Evolutionary conservation across 306 rosid species (phyloP).

Genomic region (Pueraria montana): DNA sequence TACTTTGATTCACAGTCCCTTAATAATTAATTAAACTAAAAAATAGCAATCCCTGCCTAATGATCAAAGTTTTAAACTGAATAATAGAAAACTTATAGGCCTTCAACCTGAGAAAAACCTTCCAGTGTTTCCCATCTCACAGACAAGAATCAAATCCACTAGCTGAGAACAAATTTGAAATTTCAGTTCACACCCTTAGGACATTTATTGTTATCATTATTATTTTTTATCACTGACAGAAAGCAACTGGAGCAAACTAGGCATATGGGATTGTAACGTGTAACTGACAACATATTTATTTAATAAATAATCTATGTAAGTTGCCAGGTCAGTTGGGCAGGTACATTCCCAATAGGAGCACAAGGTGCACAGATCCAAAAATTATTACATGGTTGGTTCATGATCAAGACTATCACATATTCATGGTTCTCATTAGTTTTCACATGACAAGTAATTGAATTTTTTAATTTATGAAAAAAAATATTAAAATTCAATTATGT

Average conservation of each 20-base stretch:
- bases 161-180: slow-evolving; percentile 39
- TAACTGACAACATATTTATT: slow-evolving; percentile 45
- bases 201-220: slow-evolving; percentile 29
- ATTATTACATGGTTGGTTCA: not conserved
- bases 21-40: not conserved
- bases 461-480: not conserved
- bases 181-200: slow-evolving; percentile 26
- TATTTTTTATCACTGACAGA: slow-evolving; percentile 46
- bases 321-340: slow-evolving; percentile 45
- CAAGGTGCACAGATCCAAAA: slow-evolving; percentile 15
- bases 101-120: not conserved
- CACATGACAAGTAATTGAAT: not conserved
- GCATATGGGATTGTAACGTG: slow-evolving; percentile 41
- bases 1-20: not conserved
- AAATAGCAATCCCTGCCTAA: not conserved
- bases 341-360: slow-evolving; percentile 48
- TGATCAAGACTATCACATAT: not conserved
- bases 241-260: slow-evolving; percentile 46
- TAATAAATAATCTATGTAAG: slow-evolving; percentile 39
- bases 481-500: not conserved
- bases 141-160: slow-evolving; percentile 44
- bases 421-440: not conserved
- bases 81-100: slow-evolving; percentile 9
- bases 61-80: slow-evolving; percentile 26
- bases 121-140: slow-evolving; percentile 44